Conservation (phyloP, 2,329 filamentous ascomycete genomes). For the Fusarium pilosicola region DNA sequence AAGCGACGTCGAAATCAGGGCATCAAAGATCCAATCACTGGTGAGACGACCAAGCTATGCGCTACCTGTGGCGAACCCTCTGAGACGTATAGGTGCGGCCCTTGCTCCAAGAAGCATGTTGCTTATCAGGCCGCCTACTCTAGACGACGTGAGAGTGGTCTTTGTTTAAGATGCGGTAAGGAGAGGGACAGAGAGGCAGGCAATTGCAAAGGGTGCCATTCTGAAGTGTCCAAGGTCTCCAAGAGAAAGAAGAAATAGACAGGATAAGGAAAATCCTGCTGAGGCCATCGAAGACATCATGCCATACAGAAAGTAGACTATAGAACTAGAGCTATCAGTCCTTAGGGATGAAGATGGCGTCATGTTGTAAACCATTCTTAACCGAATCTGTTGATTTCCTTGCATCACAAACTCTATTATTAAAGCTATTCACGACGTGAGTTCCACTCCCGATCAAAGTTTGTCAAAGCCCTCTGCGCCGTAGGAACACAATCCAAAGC, state of each 20-base stretch:
- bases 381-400: no score
- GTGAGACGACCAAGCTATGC: background rate
- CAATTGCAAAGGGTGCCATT: background rate
- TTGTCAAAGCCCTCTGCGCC: background rate
- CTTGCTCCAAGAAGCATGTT: background rate
- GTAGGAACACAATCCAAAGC: slow-evolving; percentile 28
- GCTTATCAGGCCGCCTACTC: rapidly evolving
- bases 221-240: no score
- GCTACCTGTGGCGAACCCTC: background rate
- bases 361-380: no score
- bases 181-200: background rate
- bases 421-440: background rate
- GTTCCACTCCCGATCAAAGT: background rate
- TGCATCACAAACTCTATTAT: rapidly evolving
- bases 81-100: background rate
- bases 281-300: rapidly evolving
- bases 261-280: background rate
- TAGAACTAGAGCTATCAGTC: background rate
- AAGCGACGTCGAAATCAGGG: background rate
- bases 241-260: background rate
- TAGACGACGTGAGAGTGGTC: background rate
- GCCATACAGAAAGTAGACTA: background rate
- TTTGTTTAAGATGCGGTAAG: background rate
- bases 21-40: background rate
- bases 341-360: background rate